A percentile compares a stretch with the other conserved stretches of the same genome.
Evolutionary conservation across 108 stramenopile genomes (phyloP).

Genomic region (Licmophora abbreviata): DNA sequence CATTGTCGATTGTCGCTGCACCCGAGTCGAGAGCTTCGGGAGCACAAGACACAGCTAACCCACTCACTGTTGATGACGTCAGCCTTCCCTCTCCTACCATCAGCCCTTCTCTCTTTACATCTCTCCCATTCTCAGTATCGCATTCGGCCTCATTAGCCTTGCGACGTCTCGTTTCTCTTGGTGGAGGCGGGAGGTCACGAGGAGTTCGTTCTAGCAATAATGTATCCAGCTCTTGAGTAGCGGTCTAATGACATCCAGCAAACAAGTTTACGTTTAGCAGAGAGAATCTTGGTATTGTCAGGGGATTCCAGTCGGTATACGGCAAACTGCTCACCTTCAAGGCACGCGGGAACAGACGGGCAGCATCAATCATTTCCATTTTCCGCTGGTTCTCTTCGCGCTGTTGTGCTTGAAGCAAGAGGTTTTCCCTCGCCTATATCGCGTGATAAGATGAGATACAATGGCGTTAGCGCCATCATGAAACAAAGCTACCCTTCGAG

Average conservation of each 20-base stretch:
- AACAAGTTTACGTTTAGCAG: background rate
- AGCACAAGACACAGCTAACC: too few relatives aligned
- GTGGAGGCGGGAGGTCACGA: conserved; percentile 32
- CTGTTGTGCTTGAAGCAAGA: conserved; percentile 1
- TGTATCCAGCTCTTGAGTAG: conserved; percentile 8
- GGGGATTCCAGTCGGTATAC: too few relatives aligned
- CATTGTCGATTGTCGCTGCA: background rate
- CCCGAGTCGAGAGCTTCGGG: too few relatives aligned
- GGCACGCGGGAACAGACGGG: conserved; percentile 33
- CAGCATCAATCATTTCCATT: conserved; percentile 27
- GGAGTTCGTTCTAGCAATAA: conserved; percentile 18
- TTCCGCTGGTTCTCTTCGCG: conserved; percentile 13
- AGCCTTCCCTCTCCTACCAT: too few relatives aligned
- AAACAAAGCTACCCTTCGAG: background rate
- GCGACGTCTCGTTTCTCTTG: conserved; percentile 9
- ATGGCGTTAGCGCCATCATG: background rate
- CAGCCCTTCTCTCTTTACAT: too few relatives aligned
- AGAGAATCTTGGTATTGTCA: background rate
- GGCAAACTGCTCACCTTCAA: too few relatives aligned
- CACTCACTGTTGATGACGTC: too few relatives aligned
- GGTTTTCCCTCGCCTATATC: conserved; percentile 5
- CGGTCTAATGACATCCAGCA: conserved; percentile 3
- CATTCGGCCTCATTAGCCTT: background rate
- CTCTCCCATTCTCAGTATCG: too few relatives aligned
- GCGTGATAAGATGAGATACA: background rate